Conservation (phyloP, 306 rosid species). For the Cotoneaster glaucophyllus region DNA sequence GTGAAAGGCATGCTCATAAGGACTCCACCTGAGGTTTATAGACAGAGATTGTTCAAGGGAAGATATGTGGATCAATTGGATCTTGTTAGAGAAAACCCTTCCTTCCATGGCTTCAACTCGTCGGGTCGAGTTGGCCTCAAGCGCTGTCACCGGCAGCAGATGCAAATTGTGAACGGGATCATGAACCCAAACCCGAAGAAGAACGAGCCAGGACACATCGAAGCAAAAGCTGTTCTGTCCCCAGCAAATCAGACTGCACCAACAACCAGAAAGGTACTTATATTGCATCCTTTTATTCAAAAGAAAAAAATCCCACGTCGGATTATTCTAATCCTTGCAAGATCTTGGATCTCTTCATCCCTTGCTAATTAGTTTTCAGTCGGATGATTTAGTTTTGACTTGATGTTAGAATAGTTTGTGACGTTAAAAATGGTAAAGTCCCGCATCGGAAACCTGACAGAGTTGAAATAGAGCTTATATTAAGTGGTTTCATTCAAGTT, state of each 20-base stretch:
- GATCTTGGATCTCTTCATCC: neutral
- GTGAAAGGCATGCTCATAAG: slow-evolving; percentile 56
- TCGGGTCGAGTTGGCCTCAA: slow-evolving; percentile 14
- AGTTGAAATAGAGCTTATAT: neutral
- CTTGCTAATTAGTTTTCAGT: neutral
- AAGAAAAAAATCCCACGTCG: neutral
- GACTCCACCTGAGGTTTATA: slow-evolving; percentile 32
- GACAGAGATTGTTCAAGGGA: slow-evolving; percentile 25
- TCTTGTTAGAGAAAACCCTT: slow-evolving; percentile 9
- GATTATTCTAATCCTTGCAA: neutral
- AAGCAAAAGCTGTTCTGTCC: slow-evolving; percentile 47
- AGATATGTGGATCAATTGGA: slow-evolving; percentile 17
- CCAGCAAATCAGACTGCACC: slow-evolving; percentile 46
- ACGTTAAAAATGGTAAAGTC: neutral
- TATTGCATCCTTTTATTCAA: neutral
- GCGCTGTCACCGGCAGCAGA: neutral
- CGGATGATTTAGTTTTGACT: neutral
- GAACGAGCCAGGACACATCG: slow-evolving; percentile 8
- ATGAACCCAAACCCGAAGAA: slow-evolving; percentile 20
- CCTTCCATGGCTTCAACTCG: neutral
- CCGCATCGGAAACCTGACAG: neutral
- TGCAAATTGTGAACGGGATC: slow-evolving; percentile 7
- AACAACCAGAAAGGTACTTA: slow-evolving; percentile 57
- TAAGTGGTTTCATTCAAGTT: neutral
- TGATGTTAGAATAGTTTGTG: neutral